Evolutionary conservation across 345 rosid species (phyloP), one percentile per base, ranked within the genome.

Genomic region (Euclidium syriacum): DNA sequence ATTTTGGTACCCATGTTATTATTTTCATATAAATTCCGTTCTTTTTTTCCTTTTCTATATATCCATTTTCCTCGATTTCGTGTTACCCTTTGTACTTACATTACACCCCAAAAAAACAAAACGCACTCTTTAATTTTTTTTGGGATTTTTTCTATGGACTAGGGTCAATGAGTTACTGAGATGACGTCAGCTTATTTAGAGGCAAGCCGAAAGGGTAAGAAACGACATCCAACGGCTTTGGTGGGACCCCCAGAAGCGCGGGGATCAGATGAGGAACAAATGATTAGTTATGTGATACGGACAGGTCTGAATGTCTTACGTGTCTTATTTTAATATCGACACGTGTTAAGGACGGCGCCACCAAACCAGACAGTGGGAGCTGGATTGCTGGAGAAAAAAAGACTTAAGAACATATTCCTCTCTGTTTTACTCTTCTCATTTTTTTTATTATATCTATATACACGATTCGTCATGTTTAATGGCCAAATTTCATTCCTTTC

Each of bases 301-400:
- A 82, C 85, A 74, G 71, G 15, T 55, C 24, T 50, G 15, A 20
- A n/a, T n/a, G n/a, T 26, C 61, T 72, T 78, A 84, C 65, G 75
- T 73, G 97, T 68, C 75, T 0, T 2, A 4, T 19, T 56, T n/a
- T 3, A 73, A 58, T 49, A 36, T 17, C 59, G 65, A 55, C 69
- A 70, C 51, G 57, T 74, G 63, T 59, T 18, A 71, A 78, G 97
- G 88, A 77, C 96, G 95, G 95, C 95, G 78, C 75, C 86, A 86
- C 90, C 84, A 76, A 81, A 79, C 84, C 72, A 76, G 75, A 67
- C 75, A 40, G 14, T 7, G 32, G 71, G 70, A 65, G 84, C 85
- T 83, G 87, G 90, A 74, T 80, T 73, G 65, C 64, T 65, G 80
- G 79, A 63, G 36, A 74, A 71, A 30, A 38, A 39, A 16, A 40